A percentile compares a stretch with the other conserved stretches of the same genome.
Evolutionary conservation across 2,329 filamentous ascomycete genomes (phyloP).

Genomic region (Tolypocladium tropicale): DNA sequence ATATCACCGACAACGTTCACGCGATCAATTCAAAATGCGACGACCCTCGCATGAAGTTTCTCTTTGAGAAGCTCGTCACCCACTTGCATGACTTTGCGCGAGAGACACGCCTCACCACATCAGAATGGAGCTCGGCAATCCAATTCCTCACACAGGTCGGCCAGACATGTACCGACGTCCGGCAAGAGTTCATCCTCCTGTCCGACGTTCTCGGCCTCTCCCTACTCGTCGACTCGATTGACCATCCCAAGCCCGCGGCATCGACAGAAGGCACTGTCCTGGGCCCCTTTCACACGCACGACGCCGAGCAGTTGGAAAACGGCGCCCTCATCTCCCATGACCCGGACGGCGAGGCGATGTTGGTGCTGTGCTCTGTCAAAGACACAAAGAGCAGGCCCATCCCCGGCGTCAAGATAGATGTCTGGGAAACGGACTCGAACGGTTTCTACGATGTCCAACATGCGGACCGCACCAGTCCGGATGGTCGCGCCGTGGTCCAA

Average conservation of each 20-base stretch:
- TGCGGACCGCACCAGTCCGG: background rate
- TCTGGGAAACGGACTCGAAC: background rate
- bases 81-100: background rate
- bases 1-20: background rate
- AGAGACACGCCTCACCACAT: background rate
- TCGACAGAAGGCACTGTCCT: background rate
- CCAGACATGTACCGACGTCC: background rate
- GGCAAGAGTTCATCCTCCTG: background rate
- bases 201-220: background rate
- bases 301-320: background rate
- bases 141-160: background rate
- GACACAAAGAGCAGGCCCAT: background rate
- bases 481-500: background rate
- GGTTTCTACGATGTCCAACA: background rate
- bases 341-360: background rate
- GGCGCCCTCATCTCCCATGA: background rate
- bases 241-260: background rate
- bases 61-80: background rate
- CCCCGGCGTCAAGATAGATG: background rate
- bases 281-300: background rate
- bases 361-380: background rate
- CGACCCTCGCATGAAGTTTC: background rate
- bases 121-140: background rate
- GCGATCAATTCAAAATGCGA: background rate
- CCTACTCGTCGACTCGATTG: background rate